These are phyloP conservation scores for Penicillium sp. DNA, from an alignment of 2,329 filamentous ascomycete species.

Conservation along the genomic window DNA sequence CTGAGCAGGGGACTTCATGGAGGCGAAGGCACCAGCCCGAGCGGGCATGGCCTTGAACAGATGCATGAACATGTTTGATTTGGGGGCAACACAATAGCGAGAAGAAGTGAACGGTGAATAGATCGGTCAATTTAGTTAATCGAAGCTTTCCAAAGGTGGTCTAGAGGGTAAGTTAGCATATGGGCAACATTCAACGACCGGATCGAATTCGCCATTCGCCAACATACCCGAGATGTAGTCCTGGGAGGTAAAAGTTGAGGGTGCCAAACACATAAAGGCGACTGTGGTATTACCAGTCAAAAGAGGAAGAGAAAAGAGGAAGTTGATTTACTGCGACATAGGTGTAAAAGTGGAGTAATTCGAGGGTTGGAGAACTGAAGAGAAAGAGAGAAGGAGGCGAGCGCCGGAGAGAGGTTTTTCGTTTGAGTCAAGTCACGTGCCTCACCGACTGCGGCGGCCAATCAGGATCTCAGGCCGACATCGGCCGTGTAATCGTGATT, in stretches of 20 bases:
- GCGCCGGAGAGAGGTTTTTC: conserved; percentile 17
- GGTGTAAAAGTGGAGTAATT: conserved; percentile 4
- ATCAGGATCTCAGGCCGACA: conserved; percentile 22
- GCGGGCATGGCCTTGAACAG: conserved; percentile 50
- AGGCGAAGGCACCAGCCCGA: conserved; percentile 45
- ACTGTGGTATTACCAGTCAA: conserved; percentile 41
- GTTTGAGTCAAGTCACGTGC: conserved; percentile 27
- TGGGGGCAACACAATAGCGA: conserved; percentile 1
- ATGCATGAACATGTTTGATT: conserved; percentile 52
- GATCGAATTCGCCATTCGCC: neutral
- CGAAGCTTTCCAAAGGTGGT: conserved; percentile 66
- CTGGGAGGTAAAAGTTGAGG: conserved; percentile 82
- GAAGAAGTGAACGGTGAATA: conserved; percentile 17
- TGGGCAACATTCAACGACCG: conserved; percentile 2
- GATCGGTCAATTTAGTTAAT: conserved; percentile 46
- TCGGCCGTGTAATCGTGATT: conserved; percentile 9
- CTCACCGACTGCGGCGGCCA: conserved; percentile 30
- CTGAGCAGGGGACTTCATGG: conserved; percentile 35
- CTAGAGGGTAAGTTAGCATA: conserved; percentile 33
- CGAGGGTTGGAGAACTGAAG: conserved; percentile 11
- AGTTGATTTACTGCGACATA: conserved; percentile 30
- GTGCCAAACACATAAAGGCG: conserved; percentile 81
- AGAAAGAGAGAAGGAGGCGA: conserved; percentile 8
- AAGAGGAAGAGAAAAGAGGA: conserved; percentile 13
- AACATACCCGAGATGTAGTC: conserved; percentile 61